Base-by-base conservation (phyloP, 2,329 filamentous ascomycete genomes). In the Fusarium musae region DNA sequence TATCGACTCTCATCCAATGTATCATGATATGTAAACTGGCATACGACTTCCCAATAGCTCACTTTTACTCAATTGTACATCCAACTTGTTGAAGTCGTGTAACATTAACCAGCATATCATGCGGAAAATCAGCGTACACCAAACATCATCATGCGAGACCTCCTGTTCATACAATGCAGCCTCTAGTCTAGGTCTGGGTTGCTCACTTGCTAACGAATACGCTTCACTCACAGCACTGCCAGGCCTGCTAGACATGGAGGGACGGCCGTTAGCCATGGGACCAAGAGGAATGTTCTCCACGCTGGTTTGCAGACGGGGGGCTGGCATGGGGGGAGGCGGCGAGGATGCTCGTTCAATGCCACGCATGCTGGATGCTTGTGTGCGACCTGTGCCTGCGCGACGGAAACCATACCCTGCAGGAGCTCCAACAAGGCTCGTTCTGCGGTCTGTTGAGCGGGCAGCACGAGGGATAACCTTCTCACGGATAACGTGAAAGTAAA, bases 51-150 rank as follows among this genome's bases (percentile, higher is more conserved):
- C 87, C 39, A 86, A 74, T 9, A 89, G 79, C 78, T 89, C 87
- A 66, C 86, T 87, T 78, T 88, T 87, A 49, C 85, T 80, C 6
- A 87, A 78, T 77, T 89, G 87, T 15, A 86, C 81, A 62, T 90
- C 88, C 66, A 84, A 82, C 75, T 86, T 87, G 77, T 88, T 82
- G 59, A 90, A 89, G 72, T 90, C 87, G 73, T 90, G 87, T 68
- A 90, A 78, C 79, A 87, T 82, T 59, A 89, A 78, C 88, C 87
- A 89, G 76, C 87, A 89, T 30, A 89, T 81, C 88, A 89, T 90
- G 32, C 87, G 80, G 69, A 89, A 87, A 8, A 89, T 82, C 23
- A 90, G 79, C 12, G 85, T 85, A 72, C 86, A 87, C 87, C 87
- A 89, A n/a, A 88, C 84, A 12, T 84, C 82, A 47, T 83, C 82